Evolutionary conservation across 257 asterid genomes (phyloP), one percentile per base, ranked within the genome.

Genomic region (Leonotis leonurus): DNA sequence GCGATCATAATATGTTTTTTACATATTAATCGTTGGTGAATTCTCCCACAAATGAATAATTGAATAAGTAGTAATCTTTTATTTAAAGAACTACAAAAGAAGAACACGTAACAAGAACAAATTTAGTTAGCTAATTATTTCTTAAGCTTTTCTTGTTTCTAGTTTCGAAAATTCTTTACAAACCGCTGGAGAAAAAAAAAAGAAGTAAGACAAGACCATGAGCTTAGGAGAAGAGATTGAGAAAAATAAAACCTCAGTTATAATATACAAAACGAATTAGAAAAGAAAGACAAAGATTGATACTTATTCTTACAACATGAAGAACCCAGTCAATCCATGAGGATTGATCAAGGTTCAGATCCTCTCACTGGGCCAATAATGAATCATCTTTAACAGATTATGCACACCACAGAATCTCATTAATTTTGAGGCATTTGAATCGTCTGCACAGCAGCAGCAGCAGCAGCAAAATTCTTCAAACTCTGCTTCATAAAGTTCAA

Each of bases 241-340:
- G n/a, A n/a, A n/a, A n/a, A 40, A 54, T 52, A 65, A 58, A 46
- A 55, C 73, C 70, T 50, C 36, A 4, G 51, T 12, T 3, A 58
- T 20, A 67, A n/a, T n/a, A n/a, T n/a, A n/a, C n/a, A n/a, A n/a
- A n/a, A n/a, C n/a, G n/a, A n/a, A n/a, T n/a, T n/a, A n/a, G n/a
- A n/a, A n/a, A n/a, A n/a, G n/a, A n/a, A n/a, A n/a, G n/a, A n/a
- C n/a, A n/a, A 70, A 64, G 32, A 74, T 26, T 45, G 24, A 44
- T 51, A 51, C 48, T 40, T 37, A 62, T 62, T 68, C 66, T 26
- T 75, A 70, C 77, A 70, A 65, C 69, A 65, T 16, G 44, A 51
- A 18, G 29, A 61, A 55, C 43, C 40, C 53, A 58, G 60, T 29
- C 27, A n/a, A n/a, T n/a, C n/a, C 35, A 46, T 33, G 35, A 40